Percentiles rank a stretch among this genome's conserved stretches.
Conservation (phyloP, 108 stramenopile species). For the Cyclostephanos tholiformis region DNA sequence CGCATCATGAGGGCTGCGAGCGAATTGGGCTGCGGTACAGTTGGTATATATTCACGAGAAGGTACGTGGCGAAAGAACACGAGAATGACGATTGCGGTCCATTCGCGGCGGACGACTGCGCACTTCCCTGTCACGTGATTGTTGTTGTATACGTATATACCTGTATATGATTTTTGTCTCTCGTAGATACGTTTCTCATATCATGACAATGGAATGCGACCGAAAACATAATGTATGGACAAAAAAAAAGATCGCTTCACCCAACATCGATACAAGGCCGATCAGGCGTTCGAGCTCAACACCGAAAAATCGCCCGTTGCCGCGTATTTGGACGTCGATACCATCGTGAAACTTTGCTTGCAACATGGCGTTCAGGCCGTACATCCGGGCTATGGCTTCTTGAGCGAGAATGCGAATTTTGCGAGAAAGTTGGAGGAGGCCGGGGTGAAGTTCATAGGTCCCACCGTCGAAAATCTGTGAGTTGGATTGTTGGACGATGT, state of each 20-base stretch:
- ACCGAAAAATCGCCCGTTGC: conserved; percentile 76
- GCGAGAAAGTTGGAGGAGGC: conserved; percentile 67
- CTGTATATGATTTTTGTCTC: too few relatives aligned
- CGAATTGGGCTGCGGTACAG: conserved; percentile 77
- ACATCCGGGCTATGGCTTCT: conserved; percentile 94
- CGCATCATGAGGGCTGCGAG: conserved; percentile 78
- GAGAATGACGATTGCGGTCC: too few relatives aligned
- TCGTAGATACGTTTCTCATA: too few relatives aligned
- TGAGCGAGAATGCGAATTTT: conserved; percentile 85
- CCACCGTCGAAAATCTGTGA: conserved; percentile 84
- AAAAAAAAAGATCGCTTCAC: conserved; percentile 96
- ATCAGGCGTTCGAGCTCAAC: conserved; percentile 62
- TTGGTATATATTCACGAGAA: conserved; percentile 89
- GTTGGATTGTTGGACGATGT: neutral
- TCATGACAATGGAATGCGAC: too few relatives aligned
- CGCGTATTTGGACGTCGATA: conserved; percentile 88
- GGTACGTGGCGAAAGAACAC: conserved; percentile 33
- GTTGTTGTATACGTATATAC: too few relatives aligned
- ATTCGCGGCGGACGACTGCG: too few relatives aligned
- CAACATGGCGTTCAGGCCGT: conserved; percentile 84
- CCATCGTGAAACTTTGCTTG: conserved; percentile 83
- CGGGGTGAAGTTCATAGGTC: conserved; percentile 94
- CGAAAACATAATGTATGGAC: too few relatives aligned
- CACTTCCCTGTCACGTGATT: too few relatives aligned
- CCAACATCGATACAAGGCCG: conserved; percentile 96